Evolutionary conservation across 495 filamentous ascomycete species (phyloP).

Genomic region (Parathielavia appendiculata): DNA sequence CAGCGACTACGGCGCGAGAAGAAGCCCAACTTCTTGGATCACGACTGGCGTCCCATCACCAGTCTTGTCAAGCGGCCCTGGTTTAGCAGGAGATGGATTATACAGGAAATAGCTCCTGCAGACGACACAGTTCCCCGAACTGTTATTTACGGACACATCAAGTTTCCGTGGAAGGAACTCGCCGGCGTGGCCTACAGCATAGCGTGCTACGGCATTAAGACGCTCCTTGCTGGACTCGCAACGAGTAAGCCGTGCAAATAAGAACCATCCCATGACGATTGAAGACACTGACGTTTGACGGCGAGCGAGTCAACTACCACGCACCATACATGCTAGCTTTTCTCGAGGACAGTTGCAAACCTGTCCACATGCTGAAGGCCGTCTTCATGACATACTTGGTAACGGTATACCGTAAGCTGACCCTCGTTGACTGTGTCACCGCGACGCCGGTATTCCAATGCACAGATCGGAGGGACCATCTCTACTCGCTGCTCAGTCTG

Average conservation of each 20-base stretch:
- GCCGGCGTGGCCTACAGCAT: conserved; percentile 17
- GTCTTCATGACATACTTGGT: conserved; percentile 17
- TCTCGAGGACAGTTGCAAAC: neutral
- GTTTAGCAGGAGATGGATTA: conserved; percentile 30
- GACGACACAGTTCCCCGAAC: conserved; percentile 11
- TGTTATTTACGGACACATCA: conserved; percentile 16
- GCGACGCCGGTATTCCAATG: conserved; percentile 15
- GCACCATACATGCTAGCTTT: conserved; percentile 11
- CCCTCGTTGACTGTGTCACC: conserved; percentile 2
- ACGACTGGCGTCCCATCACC: conserved; percentile 20
- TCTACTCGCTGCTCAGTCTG: conserved; percentile 19
- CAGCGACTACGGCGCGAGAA: conserved; percentile 8
- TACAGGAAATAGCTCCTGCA: conserved; percentile 28
- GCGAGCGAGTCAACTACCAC: neutral
- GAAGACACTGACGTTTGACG: neutral
- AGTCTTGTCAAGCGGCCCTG: conserved; percentile 22
- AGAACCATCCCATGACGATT: neutral
- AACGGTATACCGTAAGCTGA: neutral
- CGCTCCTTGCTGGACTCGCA: conserved; percentile 6
- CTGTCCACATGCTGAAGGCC: conserved; percentile 4
- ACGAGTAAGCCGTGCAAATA: conserved; percentile 2
- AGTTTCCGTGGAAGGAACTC: conserved; percentile 25
- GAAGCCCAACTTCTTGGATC: conserved; percentile 19
- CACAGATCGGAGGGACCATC: conserved; percentile 9
- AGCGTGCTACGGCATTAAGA: conserved; percentile 16